A percentile compares a stretch with the other conserved stretches of the same genome.
phyloP scores from a whole-genome alignment of 2,329 filamentous ascomycete genomes.

The Pseudogymnoascus sp. region DNA sequence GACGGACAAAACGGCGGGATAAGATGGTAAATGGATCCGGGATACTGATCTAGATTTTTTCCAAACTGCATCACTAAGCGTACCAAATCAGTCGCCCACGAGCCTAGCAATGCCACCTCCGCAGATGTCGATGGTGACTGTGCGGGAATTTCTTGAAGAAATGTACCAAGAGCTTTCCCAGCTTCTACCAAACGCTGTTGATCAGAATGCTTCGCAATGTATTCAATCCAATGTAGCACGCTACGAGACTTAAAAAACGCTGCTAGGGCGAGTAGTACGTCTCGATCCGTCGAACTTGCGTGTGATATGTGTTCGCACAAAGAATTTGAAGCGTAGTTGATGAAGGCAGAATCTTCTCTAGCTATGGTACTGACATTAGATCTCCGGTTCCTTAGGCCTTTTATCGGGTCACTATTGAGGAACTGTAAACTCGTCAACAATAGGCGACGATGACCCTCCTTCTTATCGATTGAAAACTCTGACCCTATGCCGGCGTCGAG shows the following conservation, averaged over 20 bases:
- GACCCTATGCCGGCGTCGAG: background rate
- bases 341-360: background rate
- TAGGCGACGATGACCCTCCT: background rate
- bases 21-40: background rate
- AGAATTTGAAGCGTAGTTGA: background rate
- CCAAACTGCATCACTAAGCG: background rate
- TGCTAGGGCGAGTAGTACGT: background rate
- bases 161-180: background rate
- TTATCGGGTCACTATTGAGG: background rate
- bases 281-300: background rate
- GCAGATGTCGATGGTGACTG: background rate
- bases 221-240: background rate
- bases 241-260: background rate
- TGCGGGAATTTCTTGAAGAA: background rate
- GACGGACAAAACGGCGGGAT: background rate
- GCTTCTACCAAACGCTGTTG: background rate
- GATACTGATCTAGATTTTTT: background rate
- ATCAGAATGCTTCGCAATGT: background rate
- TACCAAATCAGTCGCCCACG: background rate
- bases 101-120: background rate
- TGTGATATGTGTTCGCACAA: background rate
- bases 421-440: background rate
- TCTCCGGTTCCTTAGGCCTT: background rate
- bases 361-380: background rate
- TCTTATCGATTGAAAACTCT: background rate